Evolutionary conservation across 73 alveolate species (phyloP), one percentile per base, ranked within the genome.

Genomic region (Uronychia binucleata): DNA sequence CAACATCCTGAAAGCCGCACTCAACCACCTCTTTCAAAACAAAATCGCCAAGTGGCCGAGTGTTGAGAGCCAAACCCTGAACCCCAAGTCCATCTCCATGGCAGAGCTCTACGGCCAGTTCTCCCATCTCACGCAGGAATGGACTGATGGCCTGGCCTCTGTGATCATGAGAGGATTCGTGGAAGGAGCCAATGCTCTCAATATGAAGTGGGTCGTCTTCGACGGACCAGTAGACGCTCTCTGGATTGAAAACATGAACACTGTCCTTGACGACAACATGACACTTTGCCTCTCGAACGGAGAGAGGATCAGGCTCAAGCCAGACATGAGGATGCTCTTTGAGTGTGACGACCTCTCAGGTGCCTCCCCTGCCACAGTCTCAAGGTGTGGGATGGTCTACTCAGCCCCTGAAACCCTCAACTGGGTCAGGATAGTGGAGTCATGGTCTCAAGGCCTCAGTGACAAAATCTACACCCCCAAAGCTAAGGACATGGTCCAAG

Each of bases 201-300:
- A 59, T 80, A 78, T 93, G 88, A 91, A 93, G 79, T 95, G 98
- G 99, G 91, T 96, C 27, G 91, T 98, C n/a, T 98, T 98, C 81
- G 99, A 98, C 94, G 99, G 99, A 0, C 99, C 99, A 8, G 99
- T 98, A 14, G 99, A 98, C 85, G 98, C 99, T 0, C 83, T 96
- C 11, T 98, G 99, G 99, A 97, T 97, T 78, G 99, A 98, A 82
- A 98, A 97, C 91, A 96, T 98, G 99, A 97, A 98, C 89, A 95
- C 99, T 14, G 99, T 98, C 81, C 97, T 98, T 75, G 99, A 98
- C 91, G 99, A 98, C 88, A 96, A 98, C 83, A 95, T 97, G 97
- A 98, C 98, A 86, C 97, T 98, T 19, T 98, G 99, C 85, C 91
- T 98, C 77, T 96, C 99, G 1, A 95, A 95, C 82, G 98, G 98